These are phyloP conservation scores for Cucumis sativus DNA, from an alignment of 306 rosid species.

Conservation along the genomic window DNA sequence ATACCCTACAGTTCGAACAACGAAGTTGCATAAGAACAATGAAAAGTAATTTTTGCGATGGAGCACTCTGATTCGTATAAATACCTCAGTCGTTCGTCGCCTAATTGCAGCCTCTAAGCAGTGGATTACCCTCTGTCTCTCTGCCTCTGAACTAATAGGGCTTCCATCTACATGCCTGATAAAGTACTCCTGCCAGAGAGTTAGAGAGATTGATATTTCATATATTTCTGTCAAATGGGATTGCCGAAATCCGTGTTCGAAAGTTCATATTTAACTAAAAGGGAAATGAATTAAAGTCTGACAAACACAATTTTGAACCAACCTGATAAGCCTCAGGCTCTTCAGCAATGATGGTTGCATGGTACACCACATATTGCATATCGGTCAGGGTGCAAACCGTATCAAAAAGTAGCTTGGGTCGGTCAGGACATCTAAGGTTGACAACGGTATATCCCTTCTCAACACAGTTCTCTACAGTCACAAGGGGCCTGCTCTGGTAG, in stretches of 20 bases:
- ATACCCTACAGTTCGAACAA: constrained; percentile 44
- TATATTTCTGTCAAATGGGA: background rate
- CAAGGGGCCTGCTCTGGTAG: constrained; percentile 32
- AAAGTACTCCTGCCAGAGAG: constrained; percentile 55
- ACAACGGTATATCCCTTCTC: constrained; percentile 76
- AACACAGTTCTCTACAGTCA: constrained; percentile 50
- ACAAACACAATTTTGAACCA: background rate
- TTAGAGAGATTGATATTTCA: constrained; percentile 2
- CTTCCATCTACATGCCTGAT: constrained; percentile 84
- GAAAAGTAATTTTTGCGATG: background rate
- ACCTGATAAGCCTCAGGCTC: constrained; percentile 76
- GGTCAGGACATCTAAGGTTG: constrained; percentile 67
- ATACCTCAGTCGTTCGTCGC: constrained; percentile 76
- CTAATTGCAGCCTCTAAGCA: constrained; percentile 93
- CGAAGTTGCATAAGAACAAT: background rate
- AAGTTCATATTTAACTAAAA: background rate
- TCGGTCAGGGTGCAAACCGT: constrained; percentile 87
- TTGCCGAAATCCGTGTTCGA: background rate
- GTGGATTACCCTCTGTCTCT: constrained; percentile 65
- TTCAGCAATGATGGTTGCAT: constrained; percentile 63
- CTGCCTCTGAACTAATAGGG: constrained; percentile 87
- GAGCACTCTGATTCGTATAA: background rate
- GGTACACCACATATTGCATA: constrained; percentile 88
- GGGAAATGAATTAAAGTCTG: background rate
- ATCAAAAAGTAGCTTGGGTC: constrained; percentile 78